These are phyloP conservation scores for Pleurotus sapidus DNA, from an alignment of 768 basidiomycete species.

Conservation along the genomic window DNA sequence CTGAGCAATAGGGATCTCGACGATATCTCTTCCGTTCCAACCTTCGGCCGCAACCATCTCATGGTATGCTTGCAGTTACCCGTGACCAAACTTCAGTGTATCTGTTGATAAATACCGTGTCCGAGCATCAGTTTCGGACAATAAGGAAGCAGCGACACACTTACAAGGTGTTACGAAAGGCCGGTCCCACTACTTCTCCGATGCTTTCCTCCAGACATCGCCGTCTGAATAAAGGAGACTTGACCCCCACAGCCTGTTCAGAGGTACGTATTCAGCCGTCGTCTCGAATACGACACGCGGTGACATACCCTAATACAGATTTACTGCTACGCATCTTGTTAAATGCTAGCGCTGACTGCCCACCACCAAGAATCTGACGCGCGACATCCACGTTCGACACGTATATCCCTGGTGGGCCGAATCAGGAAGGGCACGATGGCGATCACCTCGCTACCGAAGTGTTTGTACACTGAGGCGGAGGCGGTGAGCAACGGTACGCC, in stretches of 20 bases:
- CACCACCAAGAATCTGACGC: constrained; percentile 38
- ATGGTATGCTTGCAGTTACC: constrained; percentile 28
- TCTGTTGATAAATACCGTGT: too few relatives aligned
- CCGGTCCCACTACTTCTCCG: constrained; percentile 26
- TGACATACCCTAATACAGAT: constrained; percentile 27
- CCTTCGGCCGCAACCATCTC: constrained; percentile 37
- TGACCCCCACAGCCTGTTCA: constrained; percentile 23
- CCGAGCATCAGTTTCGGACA: too few relatives aligned
- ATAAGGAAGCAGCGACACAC: not conserved
- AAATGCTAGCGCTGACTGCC: constrained; percentile 32
- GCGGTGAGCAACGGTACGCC: not conserved
- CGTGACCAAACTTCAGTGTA: constrained; percentile 32
- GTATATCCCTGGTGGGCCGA: constrained; percentile 33
- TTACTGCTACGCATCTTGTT: constrained; percentile 34
- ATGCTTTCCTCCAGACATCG: constrained; percentile 30
- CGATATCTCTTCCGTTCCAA: constrained; percentile 25
- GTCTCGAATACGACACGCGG: too few relatives aligned
- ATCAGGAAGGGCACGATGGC: constrained; percentile 36
- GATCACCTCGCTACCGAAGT: constrained; percentile 32
- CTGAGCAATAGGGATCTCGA: constrained; percentile 29
- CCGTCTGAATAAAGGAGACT: constrained; percentile 27
- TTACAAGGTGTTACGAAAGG: constrained; percentile 25
- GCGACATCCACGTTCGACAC: constrained; percentile 45
- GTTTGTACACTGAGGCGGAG: constrained; percentile 28
- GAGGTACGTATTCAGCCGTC: too few relatives aligned